Evolutionary conservation across 345 rosid species (phyloP).

Genomic region (Acer yangbiense): DNA sequence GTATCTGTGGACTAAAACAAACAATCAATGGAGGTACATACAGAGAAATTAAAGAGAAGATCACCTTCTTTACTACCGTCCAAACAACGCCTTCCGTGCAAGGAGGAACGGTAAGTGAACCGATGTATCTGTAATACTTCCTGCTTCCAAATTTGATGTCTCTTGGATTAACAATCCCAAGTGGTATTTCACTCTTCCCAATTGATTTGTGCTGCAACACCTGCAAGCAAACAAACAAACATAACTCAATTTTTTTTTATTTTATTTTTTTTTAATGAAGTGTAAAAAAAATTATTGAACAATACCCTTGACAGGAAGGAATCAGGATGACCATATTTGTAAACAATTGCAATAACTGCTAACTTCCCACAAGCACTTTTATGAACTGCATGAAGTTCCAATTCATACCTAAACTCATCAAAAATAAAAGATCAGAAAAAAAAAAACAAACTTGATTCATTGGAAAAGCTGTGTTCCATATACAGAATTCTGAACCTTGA

Average conservation of each 20-base stretch:
- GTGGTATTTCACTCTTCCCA: conserved; percentile 25
- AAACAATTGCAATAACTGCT: conserved; percentile 62
- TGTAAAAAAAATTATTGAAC: not conserved
- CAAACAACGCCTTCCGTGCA: conserved; percentile 78
- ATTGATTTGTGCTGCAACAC: conserved; percentile 34
- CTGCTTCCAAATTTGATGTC: conserved; percentile 48
- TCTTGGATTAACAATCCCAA: conserved; percentile 57
- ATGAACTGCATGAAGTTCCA: conserved; percentile 79
- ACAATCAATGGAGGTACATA: not conserved
- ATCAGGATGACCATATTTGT: conserved; percentile 57
- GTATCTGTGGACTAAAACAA: not conserved
- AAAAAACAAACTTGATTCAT: not conserved
- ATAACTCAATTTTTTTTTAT: too few species aligned
- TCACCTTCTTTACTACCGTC: conserved; percentile 54
- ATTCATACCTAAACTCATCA: conserved; percentile 28
- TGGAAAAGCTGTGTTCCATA: not conserved
- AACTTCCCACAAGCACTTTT: conserved; percentile 23
- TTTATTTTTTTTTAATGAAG: too few species aligned
- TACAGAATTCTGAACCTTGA: conserved; percentile 36
- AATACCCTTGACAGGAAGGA: conserved; percentile 54
- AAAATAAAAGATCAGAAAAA: not conserved
- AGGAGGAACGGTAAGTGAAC: conserved; percentile 75
- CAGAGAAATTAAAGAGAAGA: not conserved
- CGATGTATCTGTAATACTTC: conserved; percentile 64
- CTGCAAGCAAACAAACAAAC: conserved; percentile 27